Conservation (phyloP, 2,329 filamentous ascomycete species). For the Arachnomyces sp. region DNA sequence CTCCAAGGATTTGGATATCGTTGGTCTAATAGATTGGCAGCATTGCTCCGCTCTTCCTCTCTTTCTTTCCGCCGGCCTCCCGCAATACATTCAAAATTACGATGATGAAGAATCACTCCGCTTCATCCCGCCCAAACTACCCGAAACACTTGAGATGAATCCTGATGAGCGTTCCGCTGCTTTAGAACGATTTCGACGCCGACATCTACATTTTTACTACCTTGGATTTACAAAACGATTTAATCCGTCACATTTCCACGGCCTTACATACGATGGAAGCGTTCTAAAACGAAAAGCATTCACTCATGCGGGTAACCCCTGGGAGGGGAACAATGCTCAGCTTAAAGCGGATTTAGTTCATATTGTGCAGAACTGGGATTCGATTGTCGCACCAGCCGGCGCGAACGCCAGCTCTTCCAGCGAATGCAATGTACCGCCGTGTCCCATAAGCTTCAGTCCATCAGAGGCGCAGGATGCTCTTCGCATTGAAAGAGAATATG, state of each 20-base stretch:
- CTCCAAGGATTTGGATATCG: constrained; percentile 22
- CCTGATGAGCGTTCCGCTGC: constrained; percentile 3
- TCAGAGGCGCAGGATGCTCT: constrained; percentile 1
- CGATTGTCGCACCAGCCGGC: not conserved
- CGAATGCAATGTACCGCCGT: too few species aligned
- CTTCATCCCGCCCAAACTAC: constrained; percentile 11
- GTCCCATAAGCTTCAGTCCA: constrained; percentile 1
- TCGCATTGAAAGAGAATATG: constrained; percentile 3
- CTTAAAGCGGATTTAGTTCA: constrained; percentile 12
- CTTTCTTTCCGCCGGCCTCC: constrained; percentile 31
- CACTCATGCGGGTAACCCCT: constrained; percentile 15
- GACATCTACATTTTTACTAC: constrained; percentile 18
- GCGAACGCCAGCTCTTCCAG: not conserved
- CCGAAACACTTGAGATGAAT: constrained; percentile 11
- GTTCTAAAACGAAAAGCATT: constrained; percentile 21
- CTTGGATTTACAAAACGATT: constrained; percentile 11
- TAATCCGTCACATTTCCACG: constrained; percentile 15
- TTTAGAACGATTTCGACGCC: constrained; percentile 10
- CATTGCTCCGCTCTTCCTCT: constrained; percentile 29
- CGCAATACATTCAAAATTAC: constrained; percentile 34
- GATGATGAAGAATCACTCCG: constrained; percentile 15
- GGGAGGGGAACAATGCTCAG: constrained; percentile 22
- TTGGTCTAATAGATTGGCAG: constrained; percentile 37
- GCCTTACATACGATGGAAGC: constrained; percentile 6
- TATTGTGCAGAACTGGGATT: constrained; percentile 1